Evolutionary conservation across 179 eudicot species (phyloP).

Genomic region (Nepenthes alata): DNA sequence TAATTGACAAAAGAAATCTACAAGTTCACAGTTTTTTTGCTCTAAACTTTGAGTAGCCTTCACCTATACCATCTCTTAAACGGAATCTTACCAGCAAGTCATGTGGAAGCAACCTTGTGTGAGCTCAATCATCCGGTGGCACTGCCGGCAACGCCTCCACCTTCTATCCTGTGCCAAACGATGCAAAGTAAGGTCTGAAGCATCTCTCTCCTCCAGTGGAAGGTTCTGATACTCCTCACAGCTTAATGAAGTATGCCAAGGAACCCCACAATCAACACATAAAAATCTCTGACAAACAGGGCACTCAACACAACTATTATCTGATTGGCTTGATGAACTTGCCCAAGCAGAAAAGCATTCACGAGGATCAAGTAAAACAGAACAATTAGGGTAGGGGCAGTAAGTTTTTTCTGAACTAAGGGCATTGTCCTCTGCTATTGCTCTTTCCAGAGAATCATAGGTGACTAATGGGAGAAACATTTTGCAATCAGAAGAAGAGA

Average conservation of each 20-base stretch:
- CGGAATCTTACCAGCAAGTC: slow-evolving; percentile 55
- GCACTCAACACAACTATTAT: slow-evolving; percentile 49
- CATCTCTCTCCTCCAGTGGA: slow-evolving; percentile 43
- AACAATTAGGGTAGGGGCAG: slow-evolving; percentile 55
- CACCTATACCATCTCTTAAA: too few relatives aligned
- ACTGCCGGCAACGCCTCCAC: slow-evolving; percentile 65
- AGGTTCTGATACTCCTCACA: slow-evolving; percentile 60
- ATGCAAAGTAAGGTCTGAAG: slow-evolving; percentile 34
- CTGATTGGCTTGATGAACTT: slow-evolving; percentile 36
- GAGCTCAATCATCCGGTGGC: slow-evolving; percentile 52
- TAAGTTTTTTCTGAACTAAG: slow-evolving; percentile 34
- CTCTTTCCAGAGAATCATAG: slow-evolving; percentile 39
- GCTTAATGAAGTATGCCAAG: slow-evolving; percentile 62
- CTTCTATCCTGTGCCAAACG: slow-evolving; percentile 42
- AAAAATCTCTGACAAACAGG: slow-evolving; percentile 49
- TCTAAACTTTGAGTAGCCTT: background rate
- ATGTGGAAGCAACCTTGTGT: slow-evolving; percentile 60
- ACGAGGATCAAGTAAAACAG: slow-evolving; percentile 46
- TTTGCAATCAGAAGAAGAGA: slow-evolving; percentile 43
- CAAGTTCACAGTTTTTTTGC: background rate
- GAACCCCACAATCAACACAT: slow-evolving; percentile 57
- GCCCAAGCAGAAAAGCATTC: slow-evolving; percentile 37
- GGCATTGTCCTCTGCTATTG: slow-evolving; percentile 34
- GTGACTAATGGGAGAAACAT: slow-evolving; percentile 56
- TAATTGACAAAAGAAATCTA: background rate